phyloP scores from a whole-genome alignment of 2,329 filamentous ascomycete species.

The Fusarium guadeloupense region DNA sequence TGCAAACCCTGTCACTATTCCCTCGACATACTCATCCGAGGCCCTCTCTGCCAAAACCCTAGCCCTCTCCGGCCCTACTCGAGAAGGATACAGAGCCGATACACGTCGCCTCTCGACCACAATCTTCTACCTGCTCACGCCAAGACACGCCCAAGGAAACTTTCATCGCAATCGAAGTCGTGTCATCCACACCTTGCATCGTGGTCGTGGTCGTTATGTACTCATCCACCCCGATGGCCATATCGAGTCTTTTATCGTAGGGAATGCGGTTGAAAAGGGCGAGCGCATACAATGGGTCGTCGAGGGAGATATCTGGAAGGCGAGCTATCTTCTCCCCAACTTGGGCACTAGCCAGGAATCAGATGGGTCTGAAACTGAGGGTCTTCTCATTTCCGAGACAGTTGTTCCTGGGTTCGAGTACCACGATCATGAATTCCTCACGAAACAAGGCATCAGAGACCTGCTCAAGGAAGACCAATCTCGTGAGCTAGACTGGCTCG shows the following conservation, averaged over 20 bases:
- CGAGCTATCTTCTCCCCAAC: slow-evolving; percentile 62
- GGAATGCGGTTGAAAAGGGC: slow-evolving; percentile 63
- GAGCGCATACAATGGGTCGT: slow-evolving; percentile 75
- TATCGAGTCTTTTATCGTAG: slow-evolving; percentile 73
- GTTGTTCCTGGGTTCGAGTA: slow-evolving; percentile 75
- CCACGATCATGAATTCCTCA: slow-evolving; percentile 73
- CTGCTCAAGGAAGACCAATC: slow-evolving; percentile 62
- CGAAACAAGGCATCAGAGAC: slow-evolving; percentile 57
- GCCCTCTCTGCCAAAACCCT: slow-evolving; percentile 51
- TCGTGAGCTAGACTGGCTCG: slow-evolving; percentile 58
- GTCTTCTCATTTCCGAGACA: slow-evolving; percentile 73
- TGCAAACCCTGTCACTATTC: slow-evolving; percentile 59
- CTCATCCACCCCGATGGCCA: slow-evolving; percentile 66
- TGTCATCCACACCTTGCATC: slow-evolving; percentile 72
- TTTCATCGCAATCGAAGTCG: slow-evolving; percentile 71
- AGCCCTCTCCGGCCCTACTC: slow-evolving; percentile 45
- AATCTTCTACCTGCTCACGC: slow-evolving; percentile 73
- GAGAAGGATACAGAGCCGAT: slow-evolving; percentile 49
- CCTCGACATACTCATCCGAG: slow-evolving; percentile 55
- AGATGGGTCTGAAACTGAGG: slow-evolving; percentile 52
- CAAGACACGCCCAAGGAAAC: slow-evolving; percentile 61
- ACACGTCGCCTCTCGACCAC: slow-evolving; percentile 65
- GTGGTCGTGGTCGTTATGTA: slow-evolving; percentile 70
- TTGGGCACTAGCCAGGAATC: slow-evolving; percentile 35
- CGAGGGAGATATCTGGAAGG: slow-evolving; percentile 73